A percentile compares a stretch with the other conserved stretches of the same genome.
phyloP scores from a whole-genome alignment of 768 basidiomycete species.

The Strobilomyces echinocephalus region DNA sequence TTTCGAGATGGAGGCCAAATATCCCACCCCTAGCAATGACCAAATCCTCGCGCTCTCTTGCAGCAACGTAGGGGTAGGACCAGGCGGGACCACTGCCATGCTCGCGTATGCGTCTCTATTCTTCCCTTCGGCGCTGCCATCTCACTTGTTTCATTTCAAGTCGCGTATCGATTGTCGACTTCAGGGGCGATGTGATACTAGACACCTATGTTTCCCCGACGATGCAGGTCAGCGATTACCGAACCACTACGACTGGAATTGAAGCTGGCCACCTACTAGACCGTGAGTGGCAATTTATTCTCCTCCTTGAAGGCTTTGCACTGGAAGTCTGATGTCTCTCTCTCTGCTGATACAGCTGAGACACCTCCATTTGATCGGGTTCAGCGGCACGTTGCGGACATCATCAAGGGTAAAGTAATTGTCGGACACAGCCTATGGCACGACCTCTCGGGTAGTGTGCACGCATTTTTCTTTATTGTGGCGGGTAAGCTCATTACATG shows the following conservation, averaged over 20 bases:
- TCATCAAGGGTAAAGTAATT: conserved; percentile 66
- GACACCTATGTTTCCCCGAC: conserved; percentile 69
- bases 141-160: conserved; percentile 26
- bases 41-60: conserved; percentile 60
- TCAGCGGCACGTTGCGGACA: conserved; percentile 59
- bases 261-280: conserved; percentile 37
- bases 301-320: background rate
- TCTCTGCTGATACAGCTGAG: conserved; percentile 18
- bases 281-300: conserved; percentile 28
- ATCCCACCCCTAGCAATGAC: conserved; percentile 34
- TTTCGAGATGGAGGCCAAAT: conserved; percentile 30
- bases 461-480: conserved; percentile 2
- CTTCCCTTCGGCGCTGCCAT: conserved; percentile 3
- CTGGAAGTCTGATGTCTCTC: background rate
- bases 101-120: conserved; percentile 55
- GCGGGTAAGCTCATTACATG: conserved; percentile 12
- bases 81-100: conserved; percentile 78
- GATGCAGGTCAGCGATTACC: conserved; percentile 64
- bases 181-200: conserved; percentile 52
- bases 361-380: conserved; percentile 57
- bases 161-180: conserved; percentile 53
- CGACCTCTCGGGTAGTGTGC: conserved; percentile 62
- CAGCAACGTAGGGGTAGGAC: conserved; percentile 71
- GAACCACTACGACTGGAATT: conserved; percentile 61
- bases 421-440: conserved; percentile 79